Evolutionary conservation across 805 yeast genomes (phyloP), one percentile per base, ranked within the genome.

Genomic region (Torulaspora microellipsoides): DNA sequence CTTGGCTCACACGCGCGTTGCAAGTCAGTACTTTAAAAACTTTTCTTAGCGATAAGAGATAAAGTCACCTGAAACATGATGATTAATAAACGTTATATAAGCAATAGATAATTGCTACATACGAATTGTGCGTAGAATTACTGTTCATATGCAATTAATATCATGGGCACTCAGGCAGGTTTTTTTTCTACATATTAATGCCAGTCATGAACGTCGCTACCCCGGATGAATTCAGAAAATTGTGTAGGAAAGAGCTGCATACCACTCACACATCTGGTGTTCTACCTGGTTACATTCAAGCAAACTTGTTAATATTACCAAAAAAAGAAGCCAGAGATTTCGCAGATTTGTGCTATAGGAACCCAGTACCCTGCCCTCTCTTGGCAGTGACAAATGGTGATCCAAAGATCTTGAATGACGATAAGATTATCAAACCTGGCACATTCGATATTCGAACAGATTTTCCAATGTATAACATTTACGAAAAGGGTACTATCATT

Each of bases 341-440:
- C 41, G 47, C 44, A 3, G 59, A 61, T 29, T 52, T 70, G 15
- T 70, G 75, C 46, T 38, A 38, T 8, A 49, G 71, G 12, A 70
- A 70, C 48, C 67, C 71, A 1, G 69, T 65, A 14, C 70, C 73
- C 5, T 65, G 72, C 42, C 72, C 74, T 2, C 47, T 70, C 15
- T 43, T 68, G 2, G 67, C 60, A 2, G 52, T 42, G 30, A 68
- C 70, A 15, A 17, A 38, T 1, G 69, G 66, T 3, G 48, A 57
- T 29, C 66, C 64, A 4, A 36, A 34, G 10, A 31, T 27, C 12
- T 46, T 62, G 10, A 55, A 56, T 40, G 46, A 52, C 25, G 46
- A 34, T 34, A 13, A 27, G 3, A 15, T 43, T 15, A 29, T 38
- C 17, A 34, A 34, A 30, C 39, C 34, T 20, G 40, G 42, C 12